phyloP scores from a whole-genome alignment of 495 filamentous ascomycete genomes.

The Patellaria atrata region DNA sequence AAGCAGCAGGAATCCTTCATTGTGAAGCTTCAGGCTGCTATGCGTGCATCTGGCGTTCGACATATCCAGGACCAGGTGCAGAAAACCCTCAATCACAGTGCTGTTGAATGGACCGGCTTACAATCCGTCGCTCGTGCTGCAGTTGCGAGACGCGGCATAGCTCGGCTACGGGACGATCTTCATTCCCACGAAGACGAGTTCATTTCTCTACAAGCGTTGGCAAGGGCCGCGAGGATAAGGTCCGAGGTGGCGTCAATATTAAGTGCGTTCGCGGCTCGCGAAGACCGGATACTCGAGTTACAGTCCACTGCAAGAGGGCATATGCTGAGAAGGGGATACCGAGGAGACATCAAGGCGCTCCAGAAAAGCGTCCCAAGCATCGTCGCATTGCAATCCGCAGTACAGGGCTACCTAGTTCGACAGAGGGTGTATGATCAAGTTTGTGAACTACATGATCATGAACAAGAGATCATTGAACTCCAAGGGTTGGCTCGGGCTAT shows the following conservation, averaged over 20 bases:
- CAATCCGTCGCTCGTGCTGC: conserved; percentile 10
- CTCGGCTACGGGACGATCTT: not conserved
- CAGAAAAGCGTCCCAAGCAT: conserved; percentile 42
- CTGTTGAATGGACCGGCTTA: conserved; percentile 19
- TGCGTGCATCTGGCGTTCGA: no score
- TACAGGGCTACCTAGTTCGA: conserved; percentile 48
- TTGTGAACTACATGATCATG: conserved; percentile 42
- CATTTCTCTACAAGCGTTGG: conserved; percentile 31
- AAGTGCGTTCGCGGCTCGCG: conserved; percentile 24
- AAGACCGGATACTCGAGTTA: conserved; percentile 23
- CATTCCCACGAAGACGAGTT: conserved; percentile 22
- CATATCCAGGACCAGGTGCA: no score
- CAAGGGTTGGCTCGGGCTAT: conserved; percentile 69
- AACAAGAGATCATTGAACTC: conserved; percentile 43
- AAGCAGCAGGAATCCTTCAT: conserved; percentile 20
- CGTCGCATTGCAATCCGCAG: conserved; percentile 51
- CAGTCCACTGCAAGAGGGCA: conserved; percentile 23
- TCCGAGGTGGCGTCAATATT: conserved; percentile 23
- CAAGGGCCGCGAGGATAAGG: conserved; percentile 29
- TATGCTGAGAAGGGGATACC: conserved; percentile 30
- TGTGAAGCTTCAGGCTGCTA: conserved; percentile 14
- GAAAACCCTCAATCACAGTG: no score
- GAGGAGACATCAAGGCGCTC: conserved; percentile 41
- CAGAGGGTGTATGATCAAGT: conserved; percentile 36
- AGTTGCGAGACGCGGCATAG: not conserved